Evolutionary conservation across 768 basidiomycete genomes (phyloP).

Genomic region (Xanthoconium purpureum): DNA sequence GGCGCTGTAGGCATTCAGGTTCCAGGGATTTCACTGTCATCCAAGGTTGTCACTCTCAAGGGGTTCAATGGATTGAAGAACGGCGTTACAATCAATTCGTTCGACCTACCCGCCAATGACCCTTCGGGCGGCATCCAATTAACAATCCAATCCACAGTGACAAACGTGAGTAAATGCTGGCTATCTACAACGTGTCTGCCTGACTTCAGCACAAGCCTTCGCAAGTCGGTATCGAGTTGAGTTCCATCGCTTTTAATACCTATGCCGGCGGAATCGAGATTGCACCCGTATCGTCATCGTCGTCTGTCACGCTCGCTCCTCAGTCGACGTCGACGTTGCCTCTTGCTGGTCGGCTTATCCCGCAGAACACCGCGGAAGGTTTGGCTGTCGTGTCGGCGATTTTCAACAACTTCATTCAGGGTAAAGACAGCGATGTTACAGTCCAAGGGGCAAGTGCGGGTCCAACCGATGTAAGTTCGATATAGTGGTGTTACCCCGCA

Average conservation of each 20-base stretch:
- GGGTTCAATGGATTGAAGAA: slow-evolving; percentile 68
- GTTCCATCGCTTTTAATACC: slow-evolving; percentile 59
- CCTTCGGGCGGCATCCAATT: slow-evolving; percentile 69
- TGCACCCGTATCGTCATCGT: slow-evolving; percentile 52
- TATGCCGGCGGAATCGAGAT: slow-evolving; percentile 52
- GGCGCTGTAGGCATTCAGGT: slow-evolving; percentile 50
- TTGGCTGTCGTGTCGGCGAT: slow-evolving; percentile 58
- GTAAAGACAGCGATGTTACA: slow-evolving; percentile 54
- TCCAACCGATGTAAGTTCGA: slow-evolving; percentile 46
- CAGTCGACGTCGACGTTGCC: slow-evolving; percentile 49
- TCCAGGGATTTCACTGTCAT: slow-evolving; percentile 49
- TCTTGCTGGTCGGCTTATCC: slow-evolving; percentile 61
- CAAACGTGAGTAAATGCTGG: slow-evolving; percentile 47
- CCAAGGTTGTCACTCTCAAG: slow-evolving; percentile 60
- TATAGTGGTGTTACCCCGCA: not conserved
- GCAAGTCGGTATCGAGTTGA: slow-evolving; percentile 68
- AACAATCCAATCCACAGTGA: slow-evolving; percentile 55
- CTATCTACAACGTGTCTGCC: not conserved
- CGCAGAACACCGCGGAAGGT: slow-evolving; percentile 51
- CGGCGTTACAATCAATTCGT: slow-evolving; percentile 60
- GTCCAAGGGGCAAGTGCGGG: slow-evolving; percentile 62
- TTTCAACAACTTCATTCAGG: slow-evolving; percentile 72
- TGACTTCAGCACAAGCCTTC: slow-evolving; percentile 48
- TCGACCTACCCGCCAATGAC: slow-evolving; percentile 69
- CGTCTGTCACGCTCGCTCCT: slow-evolving; percentile 53